Evolutionary conservation across 768 basidiomycete species (phyloP).

Genomic region (Strobilomyces dryophilus): DNA sequence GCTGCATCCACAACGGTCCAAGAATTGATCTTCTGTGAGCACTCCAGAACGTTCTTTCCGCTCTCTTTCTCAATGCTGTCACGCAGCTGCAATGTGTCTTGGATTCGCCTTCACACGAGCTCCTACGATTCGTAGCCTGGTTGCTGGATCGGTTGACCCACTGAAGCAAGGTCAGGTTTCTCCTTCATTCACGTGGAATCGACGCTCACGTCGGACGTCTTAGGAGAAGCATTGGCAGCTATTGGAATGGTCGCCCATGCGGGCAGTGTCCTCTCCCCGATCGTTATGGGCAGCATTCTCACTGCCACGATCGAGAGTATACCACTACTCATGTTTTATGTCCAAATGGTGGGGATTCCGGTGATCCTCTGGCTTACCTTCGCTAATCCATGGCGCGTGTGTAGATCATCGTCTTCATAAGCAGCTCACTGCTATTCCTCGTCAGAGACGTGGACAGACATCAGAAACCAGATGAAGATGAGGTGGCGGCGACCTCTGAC

Average conservation of each 20-base stretch:
- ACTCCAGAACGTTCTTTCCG: no score
- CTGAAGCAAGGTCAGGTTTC: constrained; percentile 22
- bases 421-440: constrained; percentile 19
- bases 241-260: constrained; percentile 24
- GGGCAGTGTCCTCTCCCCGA: constrained; percentile 22
- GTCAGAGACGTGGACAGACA: constrained; percentile 23
- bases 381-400: neutral
- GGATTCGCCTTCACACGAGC: constrained; percentile 14
- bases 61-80: neutral
- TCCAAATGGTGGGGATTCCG: constrained; percentile 18
- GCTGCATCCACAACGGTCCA: constrained; percentile 6
- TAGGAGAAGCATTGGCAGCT: constrained; percentile 29
- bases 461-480: constrained; percentile 7
- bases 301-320: constrained; percentile 18
- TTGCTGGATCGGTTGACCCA: constrained; percentile 26
- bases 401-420: constrained; percentile 16
- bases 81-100: constrained; percentile 15
- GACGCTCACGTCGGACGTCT: neutral
- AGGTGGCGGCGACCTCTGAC: neutral
- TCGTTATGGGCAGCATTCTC: constrained; percentile 30
- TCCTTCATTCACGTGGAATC: no score
- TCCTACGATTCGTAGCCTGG: constrained; percentile 25
- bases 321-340: constrained; percentile 23
- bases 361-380: neutral
- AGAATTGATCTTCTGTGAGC: constrained; percentile 15